These are phyloP conservation scores for Trifolium pratense DNA, from an alignment of 306 rosid genomes.

Conservation along the genomic window DNA sequence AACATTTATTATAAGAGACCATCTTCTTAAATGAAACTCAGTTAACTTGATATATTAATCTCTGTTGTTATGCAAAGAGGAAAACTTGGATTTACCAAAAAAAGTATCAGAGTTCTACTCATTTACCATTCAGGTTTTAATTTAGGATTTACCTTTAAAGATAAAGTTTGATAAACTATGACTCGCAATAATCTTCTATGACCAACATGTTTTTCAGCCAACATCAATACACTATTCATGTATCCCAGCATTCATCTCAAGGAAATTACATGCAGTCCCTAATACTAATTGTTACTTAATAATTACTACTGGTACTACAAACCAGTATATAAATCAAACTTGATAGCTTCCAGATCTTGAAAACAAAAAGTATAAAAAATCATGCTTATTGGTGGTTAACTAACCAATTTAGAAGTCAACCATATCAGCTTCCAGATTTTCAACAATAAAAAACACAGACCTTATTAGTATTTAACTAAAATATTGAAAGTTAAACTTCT, in stretches of 20 bases:
- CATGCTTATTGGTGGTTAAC: no score
- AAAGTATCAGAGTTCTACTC: background rate
- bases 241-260: conserved; percentile 4
- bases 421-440: conserved; percentile 8
- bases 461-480: conserved; percentile 2
- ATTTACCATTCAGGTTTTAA: background rate
- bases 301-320: background rate
- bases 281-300: conserved; percentile 14
- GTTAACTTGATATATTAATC: background rate
- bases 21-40: background rate
- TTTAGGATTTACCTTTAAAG: background rate
- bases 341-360: background rate
- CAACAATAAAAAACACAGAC: background rate
- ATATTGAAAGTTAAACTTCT: background rate
- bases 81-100: background rate
- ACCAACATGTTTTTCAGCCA: conserved; percentile 1
- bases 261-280: conserved; percentile 2
- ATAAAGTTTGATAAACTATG: background rate
- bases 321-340: background rate
- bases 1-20: background rate
- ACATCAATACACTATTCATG: conserved; percentile 4
- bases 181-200: background rate
- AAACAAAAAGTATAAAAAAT: background rate
- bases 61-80: background rate
- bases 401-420: conserved; percentile 1